phyloP scores from a whole-genome alignment of 1,139 yeast species.

The Taphrina deformans region DNA sequence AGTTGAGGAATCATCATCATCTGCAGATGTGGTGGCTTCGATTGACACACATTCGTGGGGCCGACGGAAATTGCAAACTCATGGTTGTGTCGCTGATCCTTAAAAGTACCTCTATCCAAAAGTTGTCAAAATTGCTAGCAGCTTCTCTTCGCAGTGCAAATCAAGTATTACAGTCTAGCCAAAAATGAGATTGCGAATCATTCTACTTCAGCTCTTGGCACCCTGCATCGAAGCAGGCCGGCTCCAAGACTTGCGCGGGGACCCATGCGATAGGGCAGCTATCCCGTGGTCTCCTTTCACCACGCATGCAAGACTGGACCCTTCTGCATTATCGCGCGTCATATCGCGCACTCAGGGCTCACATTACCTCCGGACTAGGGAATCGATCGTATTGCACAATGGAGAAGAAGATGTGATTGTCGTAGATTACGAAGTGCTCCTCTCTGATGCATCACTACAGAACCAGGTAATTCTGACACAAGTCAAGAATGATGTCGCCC shows the following conservation, averaged over 20 bases:
- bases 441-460: constrained; percentile 5
- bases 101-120: too few relatives aligned
- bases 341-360: not conserved
- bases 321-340: constrained; percentile 1
- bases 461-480: not conserved
- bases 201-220: not conserved
- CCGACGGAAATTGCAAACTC: not conserved
- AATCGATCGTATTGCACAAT: not conserved
- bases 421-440: not conserved
- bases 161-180: not conserved
- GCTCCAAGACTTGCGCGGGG: not conserved
- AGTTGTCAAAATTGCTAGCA: too few relatives aligned
- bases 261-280: constrained; percentile 4
- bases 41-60: not conserved
- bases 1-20: too few relatives aligned
- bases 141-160: not conserved
- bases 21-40: not conserved
- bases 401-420: constrained; percentile 6
- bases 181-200: not conserved
- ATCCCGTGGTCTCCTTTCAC: constrained; percentile 21
- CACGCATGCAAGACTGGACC: not conserved
- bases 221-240: not conserved
- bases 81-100: not conserved
- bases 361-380: not conserved
- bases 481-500: constrained; percentile 6